These are phyloP conservation scores for Pelargonium myrrhifolium DNA, from an alignment of 441 rosid genomes.

Conservation along the genomic window DNA sequence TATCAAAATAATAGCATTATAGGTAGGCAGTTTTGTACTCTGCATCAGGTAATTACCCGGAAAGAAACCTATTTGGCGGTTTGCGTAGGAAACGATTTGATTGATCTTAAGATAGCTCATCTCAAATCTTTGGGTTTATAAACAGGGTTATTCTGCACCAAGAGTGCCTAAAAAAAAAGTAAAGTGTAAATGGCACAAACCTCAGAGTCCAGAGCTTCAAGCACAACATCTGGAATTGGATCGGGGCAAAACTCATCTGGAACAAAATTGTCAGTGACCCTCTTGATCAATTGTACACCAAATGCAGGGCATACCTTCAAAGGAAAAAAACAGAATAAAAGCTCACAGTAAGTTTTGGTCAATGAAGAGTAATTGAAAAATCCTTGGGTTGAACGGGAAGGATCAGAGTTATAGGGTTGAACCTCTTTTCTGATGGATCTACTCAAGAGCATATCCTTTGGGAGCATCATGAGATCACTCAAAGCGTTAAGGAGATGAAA, in stretches of 20 bases:
- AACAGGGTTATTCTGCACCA: too few species aligned
- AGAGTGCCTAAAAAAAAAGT: background rate
- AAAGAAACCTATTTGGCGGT: background rate
- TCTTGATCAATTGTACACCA: slow-evolving; percentile 68
- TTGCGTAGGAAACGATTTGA: too few species aligned
- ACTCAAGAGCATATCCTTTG: slow-evolving; percentile 82
- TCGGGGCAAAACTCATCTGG: slow-evolving; percentile 97
- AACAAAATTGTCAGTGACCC: slow-evolving; percentile 56
- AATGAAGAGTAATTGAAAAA: background rate
- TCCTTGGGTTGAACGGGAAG: background rate
- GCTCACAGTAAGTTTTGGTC: slow-evolving; percentile 11
- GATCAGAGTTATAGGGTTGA: background rate
- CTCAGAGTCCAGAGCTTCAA: slow-evolving; percentile 73
- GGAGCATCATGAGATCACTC: slow-evolving; percentile 99
- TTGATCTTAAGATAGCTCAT: too few species aligned
- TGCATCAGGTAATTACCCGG: background rate
- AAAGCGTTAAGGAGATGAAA: slow-evolving; percentile 82
- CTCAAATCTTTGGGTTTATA: background rate
- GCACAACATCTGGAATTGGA: slow-evolving; percentile 64
- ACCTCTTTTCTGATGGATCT: slow-evolving; percentile 82
- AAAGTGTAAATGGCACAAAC: slow-evolving; percentile 29
- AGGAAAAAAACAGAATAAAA: slow-evolving; percentile 9
- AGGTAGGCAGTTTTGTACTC: background rate
- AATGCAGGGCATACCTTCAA: slow-evolving; percentile 86
- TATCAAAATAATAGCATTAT: slow-evolving; percentile 15